A percentile compares a stretch with the other conserved stretches of the same genome.
Conservation (phyloP, 805 yeast genomes). For the Ogataea angusta region DNA sequence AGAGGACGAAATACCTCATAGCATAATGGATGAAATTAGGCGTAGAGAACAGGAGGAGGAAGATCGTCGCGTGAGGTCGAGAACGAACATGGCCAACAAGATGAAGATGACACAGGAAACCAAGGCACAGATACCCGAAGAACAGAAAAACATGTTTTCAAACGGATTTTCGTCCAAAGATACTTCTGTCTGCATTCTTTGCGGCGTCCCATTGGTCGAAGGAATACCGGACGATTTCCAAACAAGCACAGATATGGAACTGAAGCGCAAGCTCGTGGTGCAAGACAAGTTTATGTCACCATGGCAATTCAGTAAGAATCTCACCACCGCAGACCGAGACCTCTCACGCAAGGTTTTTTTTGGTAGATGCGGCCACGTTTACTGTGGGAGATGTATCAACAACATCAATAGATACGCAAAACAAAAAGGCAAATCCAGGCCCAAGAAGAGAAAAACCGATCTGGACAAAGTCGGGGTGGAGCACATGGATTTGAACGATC, state of each 20-base stretch:
- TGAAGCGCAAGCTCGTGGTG: constrained; percentile 29
- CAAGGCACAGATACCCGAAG: constrained; percentile 15
- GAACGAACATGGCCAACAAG: constrained; percentile 23
- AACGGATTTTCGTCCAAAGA: constrained; percentile 34
- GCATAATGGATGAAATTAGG: constrained; percentile 29
- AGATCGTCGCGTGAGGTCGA: constrained; percentile 21
- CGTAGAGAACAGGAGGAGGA: constrained; percentile 30
- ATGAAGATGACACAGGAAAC: constrained; percentile 16
- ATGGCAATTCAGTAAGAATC: constrained; percentile 50
- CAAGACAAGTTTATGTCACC: constrained; percentile 48
- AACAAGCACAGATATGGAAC: constrained; percentile 17
- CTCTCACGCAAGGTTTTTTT: constrained; percentile 64
- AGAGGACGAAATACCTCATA: constrained; percentile 26
- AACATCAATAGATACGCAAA: constrained; percentile 45
- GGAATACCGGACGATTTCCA: constrained; percentile 60
- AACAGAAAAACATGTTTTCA: constrained; percentile 14
- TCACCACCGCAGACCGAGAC: constrained; percentile 55
- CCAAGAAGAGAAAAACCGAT: constrained; percentile 23
- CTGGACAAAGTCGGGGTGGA: constrained; percentile 16
- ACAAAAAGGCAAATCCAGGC: constrained; percentile 16
- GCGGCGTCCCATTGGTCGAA: constrained; percentile 70
- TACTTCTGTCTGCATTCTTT: constrained; percentile 55
- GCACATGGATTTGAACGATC: constrained; percentile 35
- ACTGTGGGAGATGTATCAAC: constrained; percentile 81
- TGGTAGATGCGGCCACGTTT: constrained; percentile 77